Evolutionary conservation across 805 yeast genomes (phyloP).

Genomic region (Candida pseudoglaebosa): DNA sequence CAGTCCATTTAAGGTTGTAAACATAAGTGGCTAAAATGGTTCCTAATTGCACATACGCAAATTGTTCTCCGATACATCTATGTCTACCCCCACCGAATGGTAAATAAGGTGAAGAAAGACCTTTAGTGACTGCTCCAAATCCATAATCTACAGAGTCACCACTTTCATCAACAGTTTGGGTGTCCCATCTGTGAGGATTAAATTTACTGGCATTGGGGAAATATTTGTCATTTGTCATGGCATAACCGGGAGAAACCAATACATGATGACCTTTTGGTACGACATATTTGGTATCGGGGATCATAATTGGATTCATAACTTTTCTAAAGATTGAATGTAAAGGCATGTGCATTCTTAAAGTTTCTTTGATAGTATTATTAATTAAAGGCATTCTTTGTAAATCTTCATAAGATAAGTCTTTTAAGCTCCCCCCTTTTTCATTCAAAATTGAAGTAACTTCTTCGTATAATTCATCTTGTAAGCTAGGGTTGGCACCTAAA

Average conservation of each 20-base stretch:
- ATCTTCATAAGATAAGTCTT: slow-evolving; percentile 74
- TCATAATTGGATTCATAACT: slow-evolving; percentile 71
- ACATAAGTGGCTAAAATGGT: slow-evolving; percentile 72
- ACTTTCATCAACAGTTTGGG: slow-evolving; percentile 18
- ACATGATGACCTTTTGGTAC: slow-evolving; percentile 90
- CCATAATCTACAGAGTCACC: slow-evolving; percentile 75
- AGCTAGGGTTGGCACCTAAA: slow-evolving; percentile 78
- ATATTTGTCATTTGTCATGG: slow-evolving; percentile 69
- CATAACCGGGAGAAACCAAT: slow-evolving; percentile 89
- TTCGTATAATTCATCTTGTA: slow-evolving; percentile 74
- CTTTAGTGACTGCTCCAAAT: slow-evolving; percentile 94
- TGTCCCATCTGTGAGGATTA: slow-evolving; percentile 85
- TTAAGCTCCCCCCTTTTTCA: slow-evolving; percentile 41
- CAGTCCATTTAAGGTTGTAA: slow-evolving; percentile 72
- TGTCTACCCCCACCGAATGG: slow-evolving; percentile 99
- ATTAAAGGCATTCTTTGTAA: slow-evolving; percentile 77
- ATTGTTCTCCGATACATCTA: slow-evolving; percentile 98
- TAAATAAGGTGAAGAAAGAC: slow-evolving; percentile 91
- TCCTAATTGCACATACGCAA: slow-evolving; percentile 92
- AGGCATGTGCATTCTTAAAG: slow-evolving; percentile 94
- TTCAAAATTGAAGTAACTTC: slow-evolving; percentile 68
- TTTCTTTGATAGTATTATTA: slow-evolving; percentile 84
- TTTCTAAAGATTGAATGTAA: slow-evolving; percentile 93
- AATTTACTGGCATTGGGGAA: slow-evolving; percentile 73
- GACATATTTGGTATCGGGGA: slow-evolving; percentile 73